Percentiles rank a stretch among this genome's conserved stretches.
These are phyloP conservation scores for Aspergillus steynii DNA, from an alignment of 495 filamentous ascomycete genomes.

Conservation along the genomic window DNA sequence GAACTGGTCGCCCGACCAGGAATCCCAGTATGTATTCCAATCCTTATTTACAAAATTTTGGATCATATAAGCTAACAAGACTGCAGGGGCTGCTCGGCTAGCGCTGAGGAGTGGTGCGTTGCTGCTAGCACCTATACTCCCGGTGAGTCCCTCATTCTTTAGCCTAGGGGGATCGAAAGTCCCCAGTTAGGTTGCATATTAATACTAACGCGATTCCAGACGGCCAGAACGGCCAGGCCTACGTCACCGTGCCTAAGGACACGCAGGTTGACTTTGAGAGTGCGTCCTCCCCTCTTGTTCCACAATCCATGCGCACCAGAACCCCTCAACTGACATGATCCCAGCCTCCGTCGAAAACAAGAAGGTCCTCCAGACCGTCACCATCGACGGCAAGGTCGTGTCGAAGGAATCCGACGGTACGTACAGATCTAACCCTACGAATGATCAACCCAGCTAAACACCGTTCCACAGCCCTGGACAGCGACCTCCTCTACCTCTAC, in stretches of 20 bases:
- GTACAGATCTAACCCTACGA: not conserved
- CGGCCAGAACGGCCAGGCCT: slow-evolving; percentile 21
- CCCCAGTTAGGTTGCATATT: too few species aligned
- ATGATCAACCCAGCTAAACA: too few species aligned
- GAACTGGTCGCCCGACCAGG: slow-evolving; percentile 24
- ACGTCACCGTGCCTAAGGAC: slow-evolving; percentile 20
- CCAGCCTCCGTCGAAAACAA: slow-evolving; percentile 18
- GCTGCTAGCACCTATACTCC: slow-evolving; percentile 22
- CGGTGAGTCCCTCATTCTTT: slow-evolving; percentile 5
- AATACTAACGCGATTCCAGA: slow-evolving; percentile 1
- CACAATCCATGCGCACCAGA: too few species aligned
- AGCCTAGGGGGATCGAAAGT: too few species aligned
- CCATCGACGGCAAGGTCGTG: slow-evolving; percentile 18
- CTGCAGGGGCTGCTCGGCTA: slow-evolving; percentile 18
- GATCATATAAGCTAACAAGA: not conserved
- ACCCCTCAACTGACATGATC: not conserved
- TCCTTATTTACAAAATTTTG: too few species aligned
- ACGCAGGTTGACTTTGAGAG: slow-evolving; percentile 21
- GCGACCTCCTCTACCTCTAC: slow-evolving; percentile 19
- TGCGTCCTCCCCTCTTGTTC: not conserved
- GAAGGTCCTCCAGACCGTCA: slow-evolving; percentile 23
- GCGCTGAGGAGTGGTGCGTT: slow-evolving; percentile 21
- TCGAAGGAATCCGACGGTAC: slow-evolving; percentile 23
- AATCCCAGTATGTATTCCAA: slow-evolving; percentile 16
- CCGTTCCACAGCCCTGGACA: slow-evolving; percentile 10